A percentile compares a stretch with the other conserved stretches of the same genome.
Evolutionary conservation across 176 grass and related monocot species (phyloP).

Genomic region (Cenchrus fungigraminus): DNA sequence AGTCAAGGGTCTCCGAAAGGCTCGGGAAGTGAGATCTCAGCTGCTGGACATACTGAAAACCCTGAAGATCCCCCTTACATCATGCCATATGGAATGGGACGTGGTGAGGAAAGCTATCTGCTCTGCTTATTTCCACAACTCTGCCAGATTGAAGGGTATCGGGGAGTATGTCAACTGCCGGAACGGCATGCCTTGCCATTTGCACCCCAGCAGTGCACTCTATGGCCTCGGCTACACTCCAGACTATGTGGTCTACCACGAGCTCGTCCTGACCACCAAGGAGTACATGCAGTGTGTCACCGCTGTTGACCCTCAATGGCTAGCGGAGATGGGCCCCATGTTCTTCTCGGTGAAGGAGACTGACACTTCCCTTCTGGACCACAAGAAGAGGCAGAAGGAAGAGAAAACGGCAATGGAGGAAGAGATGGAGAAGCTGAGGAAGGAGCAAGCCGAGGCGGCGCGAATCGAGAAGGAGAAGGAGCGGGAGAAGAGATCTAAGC

Average conservation of each 20-base stretch:
- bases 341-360: conserved; percentile 96
- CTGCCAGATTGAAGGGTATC: conserved; percentile 84
- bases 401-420: conserved; percentile 93
- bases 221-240: conserved; percentile 91
- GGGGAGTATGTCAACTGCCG: conserved; percentile 96
- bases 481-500: conserved; percentile 72
- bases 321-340: conserved; percentile 94
- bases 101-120: conserved; percentile 94
- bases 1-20: conserved; percentile 92
- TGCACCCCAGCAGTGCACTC: conserved; percentile 92
- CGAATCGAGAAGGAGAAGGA: conserved; percentile 66
- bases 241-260: conserved; percentile 89
- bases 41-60: conserved; percentile 90
- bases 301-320: conserved; percentile 89
- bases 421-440: conserved; percentile 93
- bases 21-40: conserved; percentile 92
- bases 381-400: conserved; percentile 93
- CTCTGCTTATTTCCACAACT: conserved; percentile 95
- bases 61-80: conserved; percentile 82
- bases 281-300: conserved; percentile 99
- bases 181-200: conserved; percentile 95
- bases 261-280: conserved; percentile 91
- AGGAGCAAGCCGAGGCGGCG: conserved; percentile 71
- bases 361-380: conserved; percentile 83
- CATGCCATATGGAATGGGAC: conserved; percentile 90